Conservation (phyloP, 2,329 filamentous ascomycete genomes). For the Endocalyx cinctus region DNA sequence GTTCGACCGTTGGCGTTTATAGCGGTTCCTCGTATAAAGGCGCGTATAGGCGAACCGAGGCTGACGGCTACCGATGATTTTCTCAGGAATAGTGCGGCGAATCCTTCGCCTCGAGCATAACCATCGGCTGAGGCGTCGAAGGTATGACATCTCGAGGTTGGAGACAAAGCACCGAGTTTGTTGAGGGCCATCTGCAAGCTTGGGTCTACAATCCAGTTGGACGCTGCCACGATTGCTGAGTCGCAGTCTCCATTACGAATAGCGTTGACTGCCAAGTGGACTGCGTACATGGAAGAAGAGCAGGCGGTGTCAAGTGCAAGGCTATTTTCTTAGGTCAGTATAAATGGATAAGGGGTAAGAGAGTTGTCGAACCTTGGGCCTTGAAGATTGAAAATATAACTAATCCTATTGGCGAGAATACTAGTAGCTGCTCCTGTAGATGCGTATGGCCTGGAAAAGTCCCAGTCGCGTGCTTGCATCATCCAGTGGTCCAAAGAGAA, state of each 20-base stretch:
- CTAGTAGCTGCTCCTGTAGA: slow-evolving; percentile 6
- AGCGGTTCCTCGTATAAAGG: slow-evolving; percentile 15
- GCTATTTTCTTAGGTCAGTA: slow-evolving; percentile 26
- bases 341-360: slow-evolving; percentile 5
- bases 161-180: slow-evolving; percentile 14
- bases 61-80: slow-evolving; percentile 5
- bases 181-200: slow-evolving; percentile 11
- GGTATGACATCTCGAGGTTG: slow-evolving; percentile 8
- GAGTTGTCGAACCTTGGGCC: slow-evolving; percentile 25
- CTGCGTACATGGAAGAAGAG: slow-evolving; percentile 27
- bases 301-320: slow-evolving; percentile 33
- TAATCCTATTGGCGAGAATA: slow-evolving; percentile 20
- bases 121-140: slow-evolving; percentile 16
- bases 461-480: slow-evolving; percentile 14
- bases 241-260: slow-evolving; percentile 13
- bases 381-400: slow-evolving; percentile 25
- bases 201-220: slow-evolving; percentile 22
- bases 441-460: slow-evolving; percentile 10
- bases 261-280: slow-evolving; percentile 19
- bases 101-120: slow-evolving; percentile 15
- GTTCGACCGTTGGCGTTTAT: slow-evolving; percentile 19
- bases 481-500: slow-evolving; percentile 19
- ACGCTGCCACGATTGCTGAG: slow-evolving; percentile 23
- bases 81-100: slow-evolving; percentile 17
- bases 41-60: slow-evolving; percentile 9